A percentile compares a stretch with the other conserved stretches of the same genome.
Conservation (phyloP, 139 green algal species). For the Tetraselmis chui region DNA sequence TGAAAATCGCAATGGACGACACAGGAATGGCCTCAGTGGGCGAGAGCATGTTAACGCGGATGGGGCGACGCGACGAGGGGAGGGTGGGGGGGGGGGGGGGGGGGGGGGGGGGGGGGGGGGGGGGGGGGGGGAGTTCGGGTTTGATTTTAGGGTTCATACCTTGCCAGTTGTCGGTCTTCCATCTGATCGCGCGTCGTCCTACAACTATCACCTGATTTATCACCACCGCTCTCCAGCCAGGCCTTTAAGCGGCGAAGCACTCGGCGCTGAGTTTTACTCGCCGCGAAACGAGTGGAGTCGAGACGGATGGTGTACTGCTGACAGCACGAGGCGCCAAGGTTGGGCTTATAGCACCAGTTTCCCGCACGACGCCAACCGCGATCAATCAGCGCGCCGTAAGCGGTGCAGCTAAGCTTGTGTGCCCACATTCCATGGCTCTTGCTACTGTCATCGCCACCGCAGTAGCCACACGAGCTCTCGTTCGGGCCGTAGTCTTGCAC, state of each 20-base stretch:
- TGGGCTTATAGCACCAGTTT: constrained; percentile 37
- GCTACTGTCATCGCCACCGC: constrained; percentile 8
- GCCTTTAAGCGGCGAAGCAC: neutral
- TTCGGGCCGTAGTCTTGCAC: constrained; percentile 22
- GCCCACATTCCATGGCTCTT: constrained; percentile 32
- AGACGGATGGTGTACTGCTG: constrained; percentile 42
- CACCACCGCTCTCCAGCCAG: neutral
- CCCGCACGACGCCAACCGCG: constrained; percentile 44
- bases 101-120: no score
- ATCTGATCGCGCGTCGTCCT: no score
- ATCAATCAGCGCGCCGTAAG: constrained; percentile 26
- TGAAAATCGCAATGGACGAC: neutral
- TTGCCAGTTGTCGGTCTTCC: no score
- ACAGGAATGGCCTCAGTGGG: constrained; percentile 20
- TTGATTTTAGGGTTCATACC: no score
- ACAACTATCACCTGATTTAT: no score
- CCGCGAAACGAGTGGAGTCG: constrained; percentile 3
- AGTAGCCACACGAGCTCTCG: constrained; percentile 26
- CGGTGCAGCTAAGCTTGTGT: constrained; percentile 13
- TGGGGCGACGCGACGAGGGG: neutral
- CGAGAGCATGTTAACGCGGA: constrained; percentile 25
- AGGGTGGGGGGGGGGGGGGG: neutral
- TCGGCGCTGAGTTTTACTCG: neutral
- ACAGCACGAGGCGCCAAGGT: constrained; percentile 33
- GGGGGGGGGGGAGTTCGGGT: no score